Base-by-base conservation (phyloP, 2,329 filamentous ascomycete species). In the Cordyceps pruinosa region DNA sequence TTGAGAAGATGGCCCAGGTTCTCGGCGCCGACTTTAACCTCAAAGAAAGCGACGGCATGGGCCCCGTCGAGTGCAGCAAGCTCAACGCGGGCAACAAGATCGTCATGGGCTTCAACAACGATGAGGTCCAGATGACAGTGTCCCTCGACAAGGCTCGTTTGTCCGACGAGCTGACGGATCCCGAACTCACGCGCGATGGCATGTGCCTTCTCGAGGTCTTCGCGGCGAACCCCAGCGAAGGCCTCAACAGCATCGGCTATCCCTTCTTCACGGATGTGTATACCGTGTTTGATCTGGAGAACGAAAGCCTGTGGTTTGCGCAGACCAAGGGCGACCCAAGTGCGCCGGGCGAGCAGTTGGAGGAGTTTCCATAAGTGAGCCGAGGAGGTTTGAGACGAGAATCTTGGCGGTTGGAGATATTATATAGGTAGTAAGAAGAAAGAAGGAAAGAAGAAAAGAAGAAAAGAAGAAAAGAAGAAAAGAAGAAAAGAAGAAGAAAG, bases 291-390 rank as follows among this genome's bases (percentile, higher is more conserved):
- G 53, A 56, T 26, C 34, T 56, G 23, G 44, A 56, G 44, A 56
- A 15, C 21, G 49, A 56, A 9, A 56, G 53, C 45, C 25, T 56
- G n/a, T 56, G 53, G 53, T 56, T 56, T n/a, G 53, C 53, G 32
- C 53, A 47, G 53, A 34, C 53, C 34, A 32, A n/a, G 44, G 53
- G 45, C 15, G 53, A 48, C n/a, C 34, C 34, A 2, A 21, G 42
- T 13, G 53, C 53, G 8, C 32, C 44, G n/a, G 45, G 30, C 6
- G 32, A 10, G n/a, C n/a, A 56, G 53, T 21, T 56, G 32, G 53
- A 56, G 34, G 53, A 47, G 42, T 56, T 56, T 42, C 53, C 53
- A 4, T 56, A n/a, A 25, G n/a, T 8, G n/a, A 21, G 19, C n/a
- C 37, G 32, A 23, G 9, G 19, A 15, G 2, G n/a, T 17, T 3